phyloP scores from a whole-genome alignment of 2,329 filamentous ascomycete species.

The Ceratocystis colombiana region DNA sequence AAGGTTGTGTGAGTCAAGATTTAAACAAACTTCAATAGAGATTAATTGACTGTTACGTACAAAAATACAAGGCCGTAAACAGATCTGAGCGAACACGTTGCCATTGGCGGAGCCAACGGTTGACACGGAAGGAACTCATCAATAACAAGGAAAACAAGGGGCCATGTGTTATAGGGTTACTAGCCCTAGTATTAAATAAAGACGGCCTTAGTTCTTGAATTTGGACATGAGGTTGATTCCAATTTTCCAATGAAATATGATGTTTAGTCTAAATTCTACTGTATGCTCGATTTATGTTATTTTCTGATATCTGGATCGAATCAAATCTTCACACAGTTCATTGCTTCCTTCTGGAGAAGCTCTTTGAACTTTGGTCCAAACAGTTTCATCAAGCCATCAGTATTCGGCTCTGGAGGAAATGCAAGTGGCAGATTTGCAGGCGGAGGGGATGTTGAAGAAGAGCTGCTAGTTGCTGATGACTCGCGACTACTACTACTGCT shows the following conservation, averaged over 20 bases:
- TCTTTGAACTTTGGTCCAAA: slow-evolving; percentile 21
- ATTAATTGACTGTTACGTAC: background rate
- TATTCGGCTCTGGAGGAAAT: slow-evolving; percentile 23
- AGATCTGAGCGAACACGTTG: slow-evolving; percentile 17
- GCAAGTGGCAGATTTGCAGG: slow-evolving; percentile 18
- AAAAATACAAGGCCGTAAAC: slow-evolving; percentile 1
- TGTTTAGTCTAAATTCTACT: background rate
- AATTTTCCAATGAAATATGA: background rate
- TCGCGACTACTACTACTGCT: background rate
- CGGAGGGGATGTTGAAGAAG: background rate
- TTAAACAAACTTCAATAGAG: background rate
- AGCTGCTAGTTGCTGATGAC: slow-evolving; percentile 7
- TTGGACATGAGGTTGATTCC: too few relatives aligned
- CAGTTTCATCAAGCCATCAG: slow-evolving; percentile 13
- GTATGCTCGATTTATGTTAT: background rate
- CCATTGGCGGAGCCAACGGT: background rate
- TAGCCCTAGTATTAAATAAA: background rate
- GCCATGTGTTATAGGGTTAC: background rate
- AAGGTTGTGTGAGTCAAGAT: background rate
- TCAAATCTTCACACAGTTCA: background rate
- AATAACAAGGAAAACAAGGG: background rate
- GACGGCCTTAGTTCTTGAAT: background rate
- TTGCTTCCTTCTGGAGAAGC: slow-evolving; percentile 19
- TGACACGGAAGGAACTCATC: slow-evolving; percentile 1
- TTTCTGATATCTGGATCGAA: background rate